phyloP scores from a whole-genome alignment of 2,329 filamentous ascomycete species.

The Chaetomium strumarium region DNA sequence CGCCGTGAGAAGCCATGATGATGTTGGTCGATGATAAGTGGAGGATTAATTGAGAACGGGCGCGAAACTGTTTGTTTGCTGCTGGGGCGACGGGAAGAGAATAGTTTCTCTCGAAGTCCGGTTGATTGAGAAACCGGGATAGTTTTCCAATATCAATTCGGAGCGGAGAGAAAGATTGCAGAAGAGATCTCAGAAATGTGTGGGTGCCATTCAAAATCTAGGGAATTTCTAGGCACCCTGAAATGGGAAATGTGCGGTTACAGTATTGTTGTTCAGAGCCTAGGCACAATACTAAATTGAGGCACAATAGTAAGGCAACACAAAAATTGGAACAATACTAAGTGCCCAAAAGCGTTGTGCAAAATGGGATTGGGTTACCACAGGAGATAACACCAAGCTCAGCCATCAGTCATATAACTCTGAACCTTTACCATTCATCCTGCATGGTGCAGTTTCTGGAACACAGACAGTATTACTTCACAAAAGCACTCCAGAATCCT shows the following conservation, averaged over 20 bases:
- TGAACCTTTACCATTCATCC: background rate
- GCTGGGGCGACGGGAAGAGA: background rate
- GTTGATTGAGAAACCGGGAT: background rate
- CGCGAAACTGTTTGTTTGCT: background rate
- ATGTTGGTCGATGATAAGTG: background rate
- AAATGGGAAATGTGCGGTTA: background rate
- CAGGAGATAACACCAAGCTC: no score
- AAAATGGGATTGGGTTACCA: background rate
- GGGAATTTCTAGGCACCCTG: background rate
- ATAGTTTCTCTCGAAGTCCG: background rate
- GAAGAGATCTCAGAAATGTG: background rate
- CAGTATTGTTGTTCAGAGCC: background rate
- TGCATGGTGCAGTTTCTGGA: background rate
- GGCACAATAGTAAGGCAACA: background rate
- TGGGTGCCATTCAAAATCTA: background rate
- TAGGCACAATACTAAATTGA: background rate
- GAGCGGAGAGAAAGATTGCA: background rate
- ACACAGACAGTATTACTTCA: background rate
- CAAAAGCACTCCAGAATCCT: background rate
- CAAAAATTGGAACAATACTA: constrained; percentile 4
- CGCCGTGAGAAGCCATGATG: constrained; percentile 3
- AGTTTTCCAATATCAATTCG: background rate
- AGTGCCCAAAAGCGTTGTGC: background rate
- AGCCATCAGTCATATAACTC: background rate
- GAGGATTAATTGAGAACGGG: background rate